Evolutionary conservation across 306 rosid genomes (phyloP).

Genomic region (Myrica gale): DNA sequence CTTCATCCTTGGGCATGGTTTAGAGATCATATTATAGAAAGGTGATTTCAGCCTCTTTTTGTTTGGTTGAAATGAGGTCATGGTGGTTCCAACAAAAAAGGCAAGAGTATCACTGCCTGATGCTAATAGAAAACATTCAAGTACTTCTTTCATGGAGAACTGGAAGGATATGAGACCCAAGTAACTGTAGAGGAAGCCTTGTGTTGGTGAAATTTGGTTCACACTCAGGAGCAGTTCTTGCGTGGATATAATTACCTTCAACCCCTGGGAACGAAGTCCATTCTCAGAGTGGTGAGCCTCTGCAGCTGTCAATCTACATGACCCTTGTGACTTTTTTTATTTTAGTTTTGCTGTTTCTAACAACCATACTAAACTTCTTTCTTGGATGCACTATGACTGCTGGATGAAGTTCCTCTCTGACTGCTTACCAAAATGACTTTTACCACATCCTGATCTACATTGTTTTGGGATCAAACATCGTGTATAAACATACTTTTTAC

Average conservation of each 20-base stretch:
- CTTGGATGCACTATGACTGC: conserved; percentile 2
- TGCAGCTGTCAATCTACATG: background rate
- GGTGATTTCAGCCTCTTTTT: background rate
- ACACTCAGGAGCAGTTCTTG: background rate
- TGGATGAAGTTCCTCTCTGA: background rate
- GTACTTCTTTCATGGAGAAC: background rate
- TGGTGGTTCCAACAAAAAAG: background rate
- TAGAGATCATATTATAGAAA: background rate
- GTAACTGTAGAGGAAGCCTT: background rate
- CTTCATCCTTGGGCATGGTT: background rate
- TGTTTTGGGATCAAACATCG: too few species aligned
- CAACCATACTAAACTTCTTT: background rate
- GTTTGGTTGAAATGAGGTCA: background rate
- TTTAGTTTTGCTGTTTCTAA: background rate
- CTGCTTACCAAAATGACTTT: background rate
- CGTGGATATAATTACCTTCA: background rate
- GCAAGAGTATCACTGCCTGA: background rate
- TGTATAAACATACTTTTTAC: background rate
- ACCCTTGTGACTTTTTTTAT: background rate
- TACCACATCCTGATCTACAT: background rate
- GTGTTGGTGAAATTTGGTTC: background rate
- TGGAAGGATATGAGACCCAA: background rate
- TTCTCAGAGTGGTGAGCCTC: background rate
- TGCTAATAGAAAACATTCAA: background rate
- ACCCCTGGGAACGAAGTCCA: background rate